Base-by-base conservation (phyloP, 306 rosid genomes). In the Chamaecrista fasciculata region DNA sequence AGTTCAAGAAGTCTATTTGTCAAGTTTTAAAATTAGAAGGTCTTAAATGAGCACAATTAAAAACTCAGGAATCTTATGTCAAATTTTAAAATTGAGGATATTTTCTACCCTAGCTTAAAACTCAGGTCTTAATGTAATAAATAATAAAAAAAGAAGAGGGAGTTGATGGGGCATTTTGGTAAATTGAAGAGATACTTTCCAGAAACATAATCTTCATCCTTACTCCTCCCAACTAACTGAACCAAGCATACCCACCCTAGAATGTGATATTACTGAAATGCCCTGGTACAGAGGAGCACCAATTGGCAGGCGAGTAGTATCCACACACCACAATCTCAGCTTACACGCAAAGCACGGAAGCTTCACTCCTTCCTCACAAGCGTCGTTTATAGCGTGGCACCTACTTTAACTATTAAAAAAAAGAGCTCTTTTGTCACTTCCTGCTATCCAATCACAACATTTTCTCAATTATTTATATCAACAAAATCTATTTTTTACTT, bases 311-410 rank as follows among this genome's bases (percentile, higher is more conserved):
- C 40, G 73, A 62, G 78, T 31, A 34, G 64, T n/a, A n/a, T n/a
- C n/a, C n/a, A n/a, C n/a, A n/a, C n/a, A n/a, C 75, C 47, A 42
- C 58, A 46, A 31, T 58, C 71, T 64, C 67, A 29, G 61, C 69
- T 76, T 80, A 75, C 81, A 73, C 78, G 80, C 81, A 73, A 76
- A 75, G 90, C 71, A 82, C 74, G 72, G 78, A 82, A 82, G 72
- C 72, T 62, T 75, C 82, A 49, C 47, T 52, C 55, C 69, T 33
- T 33, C 36, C 7, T 33, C 77, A 62, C 71, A 26, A 56, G 25
- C 71, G 52, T 26, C 85, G 76, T 76, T 84, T 52, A 67, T 52
- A 74, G 79, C 69, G 75, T 67, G 66, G 53, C 55, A 47, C 74
- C 72, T 18, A 39, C 73, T 76, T 21, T 12, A 18, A 46, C 62